These are phyloP conservation scores for Cladophialophora exuberans DNA, from an alignment of 2,329 filamentous ascomycete genomes.

Conservation along the genomic window DNA sequence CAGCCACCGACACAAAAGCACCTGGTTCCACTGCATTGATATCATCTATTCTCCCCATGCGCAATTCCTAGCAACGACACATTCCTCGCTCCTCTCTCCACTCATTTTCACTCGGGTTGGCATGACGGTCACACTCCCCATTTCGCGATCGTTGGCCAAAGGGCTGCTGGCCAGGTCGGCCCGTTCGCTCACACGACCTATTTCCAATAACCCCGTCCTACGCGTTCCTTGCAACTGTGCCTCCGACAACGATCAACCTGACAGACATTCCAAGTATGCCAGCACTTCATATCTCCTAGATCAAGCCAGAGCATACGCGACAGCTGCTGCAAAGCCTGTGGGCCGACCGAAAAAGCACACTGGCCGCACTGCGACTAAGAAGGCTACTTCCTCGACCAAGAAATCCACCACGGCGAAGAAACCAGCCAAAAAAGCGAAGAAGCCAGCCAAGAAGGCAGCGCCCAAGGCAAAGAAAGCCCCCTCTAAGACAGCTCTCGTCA, in stretches of 20 bases:
- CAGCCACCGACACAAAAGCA: conserved; percentile 20
- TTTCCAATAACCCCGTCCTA: conserved; percentile 24
- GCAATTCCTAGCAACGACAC: conserved; percentile 16
- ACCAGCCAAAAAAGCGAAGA: conserved; percentile 31
- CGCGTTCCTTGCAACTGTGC: conserved; percentile 29
- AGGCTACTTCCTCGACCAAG: conserved; percentile 27
- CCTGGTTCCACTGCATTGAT: conserved; percentile 1
- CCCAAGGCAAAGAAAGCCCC: conserved; percentile 36
- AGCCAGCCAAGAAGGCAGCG: conserved; percentile 33
- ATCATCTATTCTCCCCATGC: conserved; percentile 20
- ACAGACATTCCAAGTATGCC: neutral
- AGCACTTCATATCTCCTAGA: conserved; percentile 32
- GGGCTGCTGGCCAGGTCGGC: conserved; percentile 26
- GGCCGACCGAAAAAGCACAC: conserved; percentile 38
- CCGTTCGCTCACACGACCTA: conserved; percentile 32
- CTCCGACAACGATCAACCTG: conserved; percentile 27
- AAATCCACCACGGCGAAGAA: conserved; percentile 21
- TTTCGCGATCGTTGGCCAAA: conserved; percentile 27
- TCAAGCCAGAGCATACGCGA: conserved; percentile 37
- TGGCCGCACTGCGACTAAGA: conserved; percentile 35
- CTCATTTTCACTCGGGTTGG: conserved; percentile 12
- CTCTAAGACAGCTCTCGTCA: conserved; percentile 30
- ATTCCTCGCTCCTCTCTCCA: conserved; percentile 1
- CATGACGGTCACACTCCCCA: conserved; percentile 28
- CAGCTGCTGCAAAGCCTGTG: conserved; percentile 34